phyloP scores from a whole-genome alignment of 768 basidiomycete species.

The Auricularia heimuer region DNA sequence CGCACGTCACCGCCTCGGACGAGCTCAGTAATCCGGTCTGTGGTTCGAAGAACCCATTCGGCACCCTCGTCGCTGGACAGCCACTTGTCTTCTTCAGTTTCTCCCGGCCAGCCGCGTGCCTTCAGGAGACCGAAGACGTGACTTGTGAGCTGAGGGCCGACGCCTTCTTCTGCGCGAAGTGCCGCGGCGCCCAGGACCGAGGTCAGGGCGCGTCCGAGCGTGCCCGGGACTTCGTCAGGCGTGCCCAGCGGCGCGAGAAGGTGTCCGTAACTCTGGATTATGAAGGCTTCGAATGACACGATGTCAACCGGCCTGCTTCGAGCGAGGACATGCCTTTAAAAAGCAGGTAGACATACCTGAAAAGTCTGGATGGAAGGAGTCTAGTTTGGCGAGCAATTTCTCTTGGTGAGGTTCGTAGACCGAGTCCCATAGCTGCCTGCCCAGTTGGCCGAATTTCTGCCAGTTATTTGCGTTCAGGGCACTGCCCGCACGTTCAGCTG shows the following conservation, averaged over 20 bases:
- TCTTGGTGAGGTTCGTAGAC: conserved; percentile 85
- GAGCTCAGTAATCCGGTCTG: conserved; percentile 72
- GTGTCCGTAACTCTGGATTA: conserved; percentile 77
- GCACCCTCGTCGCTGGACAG: conserved; percentile 78
- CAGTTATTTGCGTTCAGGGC: conserved; percentile 38
- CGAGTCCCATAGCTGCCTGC: conserved; percentile 66
- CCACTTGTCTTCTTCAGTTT: conserved; percentile 67
- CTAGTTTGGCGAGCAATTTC: conserved; percentile 83
- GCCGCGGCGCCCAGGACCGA: conserved; percentile 80
- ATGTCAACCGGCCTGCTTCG: neutral
- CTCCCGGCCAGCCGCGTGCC: conserved; percentile 48
- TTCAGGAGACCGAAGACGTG: conserved; percentile 89
- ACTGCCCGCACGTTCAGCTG: neutral
- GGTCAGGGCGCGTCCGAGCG: conserved; percentile 74
- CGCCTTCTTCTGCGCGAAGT: conserved; percentile 73
- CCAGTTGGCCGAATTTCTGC: conserved; percentile 57
- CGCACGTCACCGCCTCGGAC: conserved; percentile 37
- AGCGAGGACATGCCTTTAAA: neutral
- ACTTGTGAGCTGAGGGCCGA: conserved; percentile 78
- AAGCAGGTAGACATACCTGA: conserved; percentile 54
- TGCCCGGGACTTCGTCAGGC: conserved; percentile 51
- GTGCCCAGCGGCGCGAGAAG: conserved; percentile 63
- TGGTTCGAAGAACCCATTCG: conserved; percentile 78
- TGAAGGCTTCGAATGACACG: conserved; percentile 46
- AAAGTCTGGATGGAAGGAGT: conserved; percentile 86